Conservation (phyloP, 352 stramenopile species). For the Phytopythium montanum region DNA sequence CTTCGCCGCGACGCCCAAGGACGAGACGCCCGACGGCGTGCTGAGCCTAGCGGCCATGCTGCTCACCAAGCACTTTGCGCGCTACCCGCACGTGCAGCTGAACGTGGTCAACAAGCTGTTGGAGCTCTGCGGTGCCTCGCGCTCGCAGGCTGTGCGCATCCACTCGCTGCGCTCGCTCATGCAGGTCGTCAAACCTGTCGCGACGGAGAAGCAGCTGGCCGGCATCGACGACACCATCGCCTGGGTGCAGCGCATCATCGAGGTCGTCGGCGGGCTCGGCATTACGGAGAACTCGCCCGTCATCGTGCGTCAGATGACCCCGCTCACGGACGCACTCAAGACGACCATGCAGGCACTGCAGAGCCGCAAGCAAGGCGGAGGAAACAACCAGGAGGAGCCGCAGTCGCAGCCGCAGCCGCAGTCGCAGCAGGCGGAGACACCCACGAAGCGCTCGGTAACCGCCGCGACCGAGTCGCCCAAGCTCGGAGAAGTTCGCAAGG, state of each 20-base stretch:
- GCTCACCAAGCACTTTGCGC: constrained; percentile 74
- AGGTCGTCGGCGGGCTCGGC: constrained; percentile 32
- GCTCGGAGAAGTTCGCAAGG: constrained; percentile 18
- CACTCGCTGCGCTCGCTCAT: constrained; percentile 68
- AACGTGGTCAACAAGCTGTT: constrained; percentile 71
- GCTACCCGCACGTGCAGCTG: constrained; percentile 71
- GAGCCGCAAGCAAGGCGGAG: neutral
- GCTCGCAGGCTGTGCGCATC: constrained; percentile 63
- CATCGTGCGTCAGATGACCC: constrained; percentile 57
- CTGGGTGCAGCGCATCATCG: constrained; percentile 41
- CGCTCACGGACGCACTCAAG: constrained; percentile 44
- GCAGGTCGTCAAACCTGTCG: constrained; percentile 55
- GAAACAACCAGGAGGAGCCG: neutral
- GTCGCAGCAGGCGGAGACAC: neutral
- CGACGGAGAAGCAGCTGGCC: constrained; percentile 10
- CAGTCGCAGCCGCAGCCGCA: too few relatives aligned
- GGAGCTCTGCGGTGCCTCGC: constrained; percentile 31
- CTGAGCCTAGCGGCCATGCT: constrained; percentile 69
- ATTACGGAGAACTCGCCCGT: constrained; percentile 46
- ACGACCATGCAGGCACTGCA: constrained; percentile 20
- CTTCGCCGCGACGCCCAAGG: constrained; percentile 28
- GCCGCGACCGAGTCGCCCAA: neutral
- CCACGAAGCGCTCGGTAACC: neutral
- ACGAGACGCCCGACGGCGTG: constrained; percentile 36
- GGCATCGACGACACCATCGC: constrained; percentile 22